These are phyloP conservation scores for Apiotrichum gracile DNA, from an alignment of 1,284 basidiomycete species.

Conservation along the genomic window DNA sequence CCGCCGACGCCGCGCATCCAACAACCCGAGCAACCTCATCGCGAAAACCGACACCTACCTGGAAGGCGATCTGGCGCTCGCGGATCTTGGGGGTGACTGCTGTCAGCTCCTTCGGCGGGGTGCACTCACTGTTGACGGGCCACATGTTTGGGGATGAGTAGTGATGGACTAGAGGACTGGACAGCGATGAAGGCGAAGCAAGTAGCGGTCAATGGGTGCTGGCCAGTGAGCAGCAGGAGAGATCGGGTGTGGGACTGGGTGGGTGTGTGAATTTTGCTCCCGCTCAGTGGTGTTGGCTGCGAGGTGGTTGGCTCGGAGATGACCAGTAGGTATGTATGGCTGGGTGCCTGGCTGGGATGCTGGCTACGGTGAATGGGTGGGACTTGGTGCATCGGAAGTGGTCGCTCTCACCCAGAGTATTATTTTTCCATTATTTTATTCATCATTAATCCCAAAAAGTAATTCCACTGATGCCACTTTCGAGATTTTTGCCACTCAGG, in stretches of 20 bases:
- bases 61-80: constrained; percentile 41
- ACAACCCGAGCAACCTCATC: no score
- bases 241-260: not conserved
- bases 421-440: not conserved
- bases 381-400: no score
- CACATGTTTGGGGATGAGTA: constrained; percentile 23
- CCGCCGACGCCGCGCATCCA: no score
- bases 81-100: constrained; percentile 34
- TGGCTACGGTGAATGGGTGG: no score
- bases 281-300: no score
- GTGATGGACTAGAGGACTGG: constrained; percentile 16
- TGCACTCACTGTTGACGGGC: constrained; percentile 36
- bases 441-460: constrained; percentile 8
- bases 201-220: not conserved
- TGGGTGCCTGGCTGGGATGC: no score
- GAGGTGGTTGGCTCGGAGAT: no score
- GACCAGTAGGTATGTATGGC: no score
- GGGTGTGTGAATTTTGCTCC: not conserved
- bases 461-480: not conserved
- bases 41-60: constrained; percentile 32
- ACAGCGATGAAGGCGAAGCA: not conserved
- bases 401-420: not conserved
- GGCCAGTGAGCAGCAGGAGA: not conserved
- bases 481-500: not conserved
- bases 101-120: constrained; percentile 8